Conservation (phyloP, 2,329 filamentous ascomycete species). For the Exophiala sp. region DNA sequence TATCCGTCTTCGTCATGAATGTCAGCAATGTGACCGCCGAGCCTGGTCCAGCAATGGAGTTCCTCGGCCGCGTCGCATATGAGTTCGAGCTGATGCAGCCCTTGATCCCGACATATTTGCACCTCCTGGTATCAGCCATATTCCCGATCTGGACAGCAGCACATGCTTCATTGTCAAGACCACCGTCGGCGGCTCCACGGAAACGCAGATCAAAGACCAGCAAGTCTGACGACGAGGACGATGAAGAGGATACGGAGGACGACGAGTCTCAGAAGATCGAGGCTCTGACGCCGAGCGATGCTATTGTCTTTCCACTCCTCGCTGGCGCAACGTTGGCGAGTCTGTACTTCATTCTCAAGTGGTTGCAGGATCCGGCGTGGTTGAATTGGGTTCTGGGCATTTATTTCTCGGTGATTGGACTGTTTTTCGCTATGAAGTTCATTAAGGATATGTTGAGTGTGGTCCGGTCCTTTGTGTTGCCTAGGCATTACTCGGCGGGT, state of each 20-base stretch:
- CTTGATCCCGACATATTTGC: conserved; percentile 54
- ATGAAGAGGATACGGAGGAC: conserved; percentile 55
- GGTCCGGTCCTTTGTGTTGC: conserved; percentile 66
- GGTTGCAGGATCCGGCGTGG: conserved; percentile 74
- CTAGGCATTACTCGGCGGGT: conserved; percentile 60
- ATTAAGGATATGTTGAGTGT: conserved; percentile 69
- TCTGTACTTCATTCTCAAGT: conserved; percentile 86
- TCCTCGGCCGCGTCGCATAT: conserved; percentile 23
- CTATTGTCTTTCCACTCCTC: conserved; percentile 76
- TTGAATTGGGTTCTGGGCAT: conserved; percentile 78
- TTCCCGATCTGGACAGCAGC: conserved; percentile 81
- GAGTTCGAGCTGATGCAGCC: conserved; percentile 35
- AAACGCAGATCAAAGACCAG: conserved; percentile 25
- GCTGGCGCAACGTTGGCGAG: conserved; percentile 69
- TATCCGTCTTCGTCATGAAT: too few species aligned
- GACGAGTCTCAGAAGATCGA: conserved; percentile 59
- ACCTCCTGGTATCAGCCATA: conserved; percentile 66
- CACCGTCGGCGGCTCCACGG: conserved; percentile 69
- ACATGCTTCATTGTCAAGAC: conserved; percentile 79
- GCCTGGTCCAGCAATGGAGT: conserved; percentile 17
- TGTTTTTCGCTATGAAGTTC: conserved; percentile 72
- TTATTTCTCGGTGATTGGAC: conserved; percentile 77
- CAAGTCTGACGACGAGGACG: conserved; percentile 38
- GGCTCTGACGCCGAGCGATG: conserved; percentile 71
- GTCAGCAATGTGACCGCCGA: conserved; percentile 7